These are phyloP conservation scores for Stemphylium beticola DNA, from an alignment of 2,329 filamentous ascomycete genomes.

Conservation along the genomic window DNA sequence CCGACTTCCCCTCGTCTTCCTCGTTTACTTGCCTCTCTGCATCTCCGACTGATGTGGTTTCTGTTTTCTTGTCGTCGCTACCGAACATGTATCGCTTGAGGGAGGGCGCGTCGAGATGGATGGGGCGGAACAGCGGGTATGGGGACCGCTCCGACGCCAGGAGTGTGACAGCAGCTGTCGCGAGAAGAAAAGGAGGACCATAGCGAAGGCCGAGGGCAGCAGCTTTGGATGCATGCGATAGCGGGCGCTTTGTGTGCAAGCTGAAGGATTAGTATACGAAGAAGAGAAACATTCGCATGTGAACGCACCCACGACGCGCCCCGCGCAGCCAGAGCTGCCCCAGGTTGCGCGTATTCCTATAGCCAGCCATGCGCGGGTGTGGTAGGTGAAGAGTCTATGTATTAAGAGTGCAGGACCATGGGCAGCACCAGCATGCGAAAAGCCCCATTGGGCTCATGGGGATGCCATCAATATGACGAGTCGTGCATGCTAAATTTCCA, in stretches of 20 bases:
- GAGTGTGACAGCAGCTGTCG: constrained; percentile 31
- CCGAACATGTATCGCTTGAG: constrained; percentile 21
- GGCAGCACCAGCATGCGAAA: constrained; percentile 5
- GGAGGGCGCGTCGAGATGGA: constrained; percentile 39
- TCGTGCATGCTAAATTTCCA: constrained; percentile 22
- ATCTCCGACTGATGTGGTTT: constrained; percentile 26
- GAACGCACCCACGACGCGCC: constrained; percentile 33
- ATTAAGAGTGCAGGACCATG: constrained; percentile 2
- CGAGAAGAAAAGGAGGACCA: constrained; percentile 37
- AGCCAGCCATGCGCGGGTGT: constrained; percentile 31
- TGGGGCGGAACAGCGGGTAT: constrained; percentile 26
- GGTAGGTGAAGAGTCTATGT: not conserved
- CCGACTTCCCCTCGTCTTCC: constrained; percentile 22
- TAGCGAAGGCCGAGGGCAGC: constrained; percentile 32
- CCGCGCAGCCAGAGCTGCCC: constrained; percentile 37
- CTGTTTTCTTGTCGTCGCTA: constrained; percentile 20
- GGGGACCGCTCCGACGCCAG: constrained; percentile 22
- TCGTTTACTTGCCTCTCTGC: constrained; percentile 24
- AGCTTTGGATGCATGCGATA: constrained; percentile 16
- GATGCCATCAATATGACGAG: constrained; percentile 40
- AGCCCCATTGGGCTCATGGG: constrained; percentile 28
- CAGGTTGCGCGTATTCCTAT: constrained; percentile 31
- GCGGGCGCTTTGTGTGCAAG: constrained; percentile 26
- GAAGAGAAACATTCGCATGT: not conserved
- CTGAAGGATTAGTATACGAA: constrained; percentile 28